phyloP scores from a whole-genome alignment of 306 rosid genomes.

The Notholithocarpus densiflorus region DNA sequence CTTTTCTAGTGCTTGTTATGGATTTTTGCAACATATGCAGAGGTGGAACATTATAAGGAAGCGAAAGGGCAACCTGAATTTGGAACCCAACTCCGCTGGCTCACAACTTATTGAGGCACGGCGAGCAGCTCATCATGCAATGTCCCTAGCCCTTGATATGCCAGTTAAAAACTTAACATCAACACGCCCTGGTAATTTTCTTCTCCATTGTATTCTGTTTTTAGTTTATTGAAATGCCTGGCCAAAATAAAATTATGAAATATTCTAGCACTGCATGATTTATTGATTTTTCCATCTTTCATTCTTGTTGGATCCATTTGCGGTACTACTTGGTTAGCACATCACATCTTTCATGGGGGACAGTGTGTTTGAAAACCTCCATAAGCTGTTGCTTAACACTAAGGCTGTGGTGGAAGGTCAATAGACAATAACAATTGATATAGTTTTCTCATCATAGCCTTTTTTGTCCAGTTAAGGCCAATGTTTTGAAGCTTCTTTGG shows the following conservation, averaged over 20 bases:
- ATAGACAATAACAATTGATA: neutral
- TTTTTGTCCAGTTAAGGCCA: neutral
- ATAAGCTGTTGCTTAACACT: neutral
- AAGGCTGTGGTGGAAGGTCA: neutral
- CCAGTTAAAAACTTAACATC: constrained; percentile 60
- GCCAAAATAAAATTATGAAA: constrained; percentile 9
- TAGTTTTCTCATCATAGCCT: neutral
- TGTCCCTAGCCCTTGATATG: constrained; percentile 70
- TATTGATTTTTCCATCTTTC: neutral
- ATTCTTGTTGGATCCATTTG: neutral
- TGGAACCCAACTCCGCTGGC: constrained; percentile 37
- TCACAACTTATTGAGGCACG: constrained; percentile 67
- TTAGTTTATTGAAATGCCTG: constrained; percentile 1
- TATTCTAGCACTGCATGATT: constrained; percentile 4
- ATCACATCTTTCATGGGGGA: neutral
- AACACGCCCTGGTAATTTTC: constrained; percentile 48
- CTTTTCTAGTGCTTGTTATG: constrained; percentile 31
- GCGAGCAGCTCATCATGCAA: constrained; percentile 81
- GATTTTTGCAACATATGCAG: constrained; percentile 46
- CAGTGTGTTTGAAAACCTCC: neutral
- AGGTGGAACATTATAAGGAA: constrained; percentile 78
- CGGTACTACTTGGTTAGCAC: neutral
- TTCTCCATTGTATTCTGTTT: constrained; percentile 9
- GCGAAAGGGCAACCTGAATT: constrained; percentile 40
- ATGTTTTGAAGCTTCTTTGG: neutral